Evolutionary conservation across 2,329 filamentous ascomycete genomes (phyloP), one percentile per base, ranked within the genome.

Genomic region (Trichoderma brevicompactum): DNA sequence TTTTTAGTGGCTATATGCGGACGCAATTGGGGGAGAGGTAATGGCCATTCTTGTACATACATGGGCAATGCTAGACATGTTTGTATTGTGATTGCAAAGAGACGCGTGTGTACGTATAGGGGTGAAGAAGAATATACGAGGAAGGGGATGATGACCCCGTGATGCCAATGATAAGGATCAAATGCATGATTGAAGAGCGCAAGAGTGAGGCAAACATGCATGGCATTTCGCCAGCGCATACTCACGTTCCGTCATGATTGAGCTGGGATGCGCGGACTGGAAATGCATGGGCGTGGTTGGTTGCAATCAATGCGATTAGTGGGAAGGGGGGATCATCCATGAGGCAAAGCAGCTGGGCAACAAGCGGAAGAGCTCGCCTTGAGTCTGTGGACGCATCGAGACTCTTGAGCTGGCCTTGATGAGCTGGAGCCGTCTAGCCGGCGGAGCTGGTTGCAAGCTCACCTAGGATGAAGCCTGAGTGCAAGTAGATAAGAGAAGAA

Each of bases 191-290:
- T 32, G 36, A 17, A 50, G 15, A 41, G 1, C 10, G 4, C 5
- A 50, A 48, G 36, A 28, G 23, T 10, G 36, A 38, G 56, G 44
- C 56, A 28, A 23, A 15, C 44, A 60, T 50, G 56, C 23, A 46
- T 49, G 44, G 49, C 56, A 41, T 41, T 8, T 17, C 9, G 56
- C 44, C 44, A 50, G 56, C 15, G 32, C 44, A 60, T 40, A 5
- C 48, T 15, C n/a, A 7, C 23, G 7, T n/a, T n/a, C 7, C 12
- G 28, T 36, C 19, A 17, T 38, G 41, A 50, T 41, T 32, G 46
- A 23, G 23, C 23, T 23, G n/a, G 19, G 23, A 28, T 49, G 46
- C 15, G 23, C 19, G 8, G 56, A 44, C 3, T 38, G 36, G 36
- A 38, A 28, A 40, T 40, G 36, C 12, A 60, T 10, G 44, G 36